Conservation (phyloP, 768 basidiomycete genomes). For the Boletus insuetus region DNA sequence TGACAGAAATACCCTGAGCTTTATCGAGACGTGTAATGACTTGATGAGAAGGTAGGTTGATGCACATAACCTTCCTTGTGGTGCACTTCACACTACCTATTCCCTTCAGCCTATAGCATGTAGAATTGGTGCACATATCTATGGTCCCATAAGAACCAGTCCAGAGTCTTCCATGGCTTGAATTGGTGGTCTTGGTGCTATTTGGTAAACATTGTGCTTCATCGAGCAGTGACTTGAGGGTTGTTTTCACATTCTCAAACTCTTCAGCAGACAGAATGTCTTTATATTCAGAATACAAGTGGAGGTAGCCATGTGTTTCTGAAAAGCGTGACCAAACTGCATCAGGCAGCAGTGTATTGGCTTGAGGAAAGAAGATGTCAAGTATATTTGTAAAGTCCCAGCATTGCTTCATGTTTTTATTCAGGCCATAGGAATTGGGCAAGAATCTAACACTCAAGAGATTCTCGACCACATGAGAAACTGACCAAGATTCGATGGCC, state of each 20-base stretch:
- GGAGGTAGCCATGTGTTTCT: not conserved
- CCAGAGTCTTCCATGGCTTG: not conserved
- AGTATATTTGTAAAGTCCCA: slow-evolving; percentile 2
- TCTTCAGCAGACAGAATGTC: not conserved
- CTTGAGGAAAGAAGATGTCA: not conserved
- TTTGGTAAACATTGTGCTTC: slow-evolving; percentile 3
- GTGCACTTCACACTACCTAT: not conserved
- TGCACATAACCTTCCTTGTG: slow-evolving; percentile 1
- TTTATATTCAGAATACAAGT: not conserved
- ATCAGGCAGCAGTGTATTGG: not conserved
- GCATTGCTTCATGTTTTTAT: not conserved
- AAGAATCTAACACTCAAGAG: slow-evolving; percentile 4
- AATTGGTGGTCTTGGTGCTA: not conserved
- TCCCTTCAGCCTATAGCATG: not conserved
- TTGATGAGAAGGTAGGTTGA: not conserved
- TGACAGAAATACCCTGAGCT: slow-evolving; percentile 1
- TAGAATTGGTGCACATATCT: slow-evolving; percentile 3
- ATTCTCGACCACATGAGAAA: not conserved
- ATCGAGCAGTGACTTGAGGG: not conserved
- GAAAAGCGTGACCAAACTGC: slow-evolving; percentile 1
- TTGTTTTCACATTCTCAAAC: not conserved
- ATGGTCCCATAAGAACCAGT: not conserved
- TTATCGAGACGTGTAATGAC: not conserved
- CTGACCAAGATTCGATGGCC: slow-evolving; percentile 2
- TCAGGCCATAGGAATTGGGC: slow-evolving; percentile 4